These are phyloP conservation scores for Pythium insidiosum DNA, from an alignment of 352 stramenopile species.

Conservation along the genomic window DNA sequence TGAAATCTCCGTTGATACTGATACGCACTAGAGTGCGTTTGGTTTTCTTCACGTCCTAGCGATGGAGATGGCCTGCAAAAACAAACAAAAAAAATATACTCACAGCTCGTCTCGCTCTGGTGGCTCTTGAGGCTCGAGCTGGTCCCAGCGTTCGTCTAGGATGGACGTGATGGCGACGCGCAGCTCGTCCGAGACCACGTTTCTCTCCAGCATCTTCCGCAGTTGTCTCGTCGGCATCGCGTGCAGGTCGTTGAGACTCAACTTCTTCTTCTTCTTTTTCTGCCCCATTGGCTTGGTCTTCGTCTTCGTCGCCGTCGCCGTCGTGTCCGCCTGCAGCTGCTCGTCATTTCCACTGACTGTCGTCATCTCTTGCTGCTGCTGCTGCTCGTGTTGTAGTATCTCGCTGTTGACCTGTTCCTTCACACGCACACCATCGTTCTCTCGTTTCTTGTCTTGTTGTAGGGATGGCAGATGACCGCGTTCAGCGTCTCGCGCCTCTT, in stretches of 20 bases:
- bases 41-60: too few relatives aligned
- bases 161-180: constrained; percentile 32
- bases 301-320: not conserved
- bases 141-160: constrained; percentile 36
- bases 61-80: too few relatives aligned
- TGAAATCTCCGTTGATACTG: too few relatives aligned
- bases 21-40: too few relatives aligned
- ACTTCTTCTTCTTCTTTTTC: constrained; percentile 20
- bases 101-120: too few relatives aligned
- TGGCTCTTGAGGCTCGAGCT: constrained; percentile 25
- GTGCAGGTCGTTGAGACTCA: constrained; percentile 33
- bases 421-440: constrained; percentile 10
- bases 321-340: constrained; percentile 9
- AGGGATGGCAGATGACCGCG: too few relatives aligned
- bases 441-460: too few relatives aligned
- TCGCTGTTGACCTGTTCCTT: too few relatives aligned
- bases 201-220: constrained; percentile 23
- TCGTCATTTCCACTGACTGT: too few relatives aligned
- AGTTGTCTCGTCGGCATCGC: constrained; percentile 44
- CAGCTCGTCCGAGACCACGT: constrained; percentile 24
- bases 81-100: too few relatives aligned
- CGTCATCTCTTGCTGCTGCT: too few relatives aligned
- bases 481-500: constrained; percentile 8
- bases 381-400: too few relatives aligned
- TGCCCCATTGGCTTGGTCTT: not conserved